Evolutionary conservation across 2,329 filamentous ascomycete species (phyloP).

Genomic region (Metarhizium humberi): DNA sequence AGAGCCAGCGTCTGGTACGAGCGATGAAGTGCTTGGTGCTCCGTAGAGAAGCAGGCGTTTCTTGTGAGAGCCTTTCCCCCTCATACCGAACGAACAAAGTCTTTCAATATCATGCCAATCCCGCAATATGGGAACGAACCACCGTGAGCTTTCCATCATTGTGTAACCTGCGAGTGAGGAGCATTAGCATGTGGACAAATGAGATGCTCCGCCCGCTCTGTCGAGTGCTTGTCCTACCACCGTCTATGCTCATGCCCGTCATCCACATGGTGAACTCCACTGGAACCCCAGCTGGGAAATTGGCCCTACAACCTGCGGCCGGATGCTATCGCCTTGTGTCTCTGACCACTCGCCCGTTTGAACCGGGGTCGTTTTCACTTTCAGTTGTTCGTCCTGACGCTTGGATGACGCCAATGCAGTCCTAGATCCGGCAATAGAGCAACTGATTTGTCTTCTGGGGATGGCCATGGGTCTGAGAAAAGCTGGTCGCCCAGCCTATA

Average conservation of each 20-base stretch:
- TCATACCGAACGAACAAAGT: not conserved
- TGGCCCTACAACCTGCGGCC: constrained; percentile 9
- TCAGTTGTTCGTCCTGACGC: constrained; percentile 4
- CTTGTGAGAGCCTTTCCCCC: not conserved
- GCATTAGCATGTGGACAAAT: not conserved
- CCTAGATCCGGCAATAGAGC: not conserved
- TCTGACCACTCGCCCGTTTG: constrained; percentile 4
- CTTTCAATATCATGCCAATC: not conserved
- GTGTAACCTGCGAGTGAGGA: not conserved
- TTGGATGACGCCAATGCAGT: constrained; percentile 1
- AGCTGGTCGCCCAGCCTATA: not conserved
- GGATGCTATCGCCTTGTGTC: not conserved
- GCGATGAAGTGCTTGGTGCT: too few relatives aligned
- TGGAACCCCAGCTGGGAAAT: constrained; percentile 12
- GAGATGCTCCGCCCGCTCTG: not conserved
- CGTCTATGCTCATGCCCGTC: constrained; percentile 5
- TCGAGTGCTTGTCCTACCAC: constrained; percentile 3
- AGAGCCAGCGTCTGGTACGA: too few relatives aligned
- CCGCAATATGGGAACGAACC: not conserved
- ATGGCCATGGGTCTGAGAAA: not conserved
- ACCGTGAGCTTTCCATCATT: not conserved
- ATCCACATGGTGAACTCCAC: constrained; percentile 9
- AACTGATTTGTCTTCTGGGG: not conserved
- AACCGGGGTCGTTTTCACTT: constrained; percentile 1
- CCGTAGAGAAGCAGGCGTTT: not conserved